Evolutionary conservation across 371 early-diverging fungal genomes (phyloP).

Genomic region (Coemansia sp.): DNA sequence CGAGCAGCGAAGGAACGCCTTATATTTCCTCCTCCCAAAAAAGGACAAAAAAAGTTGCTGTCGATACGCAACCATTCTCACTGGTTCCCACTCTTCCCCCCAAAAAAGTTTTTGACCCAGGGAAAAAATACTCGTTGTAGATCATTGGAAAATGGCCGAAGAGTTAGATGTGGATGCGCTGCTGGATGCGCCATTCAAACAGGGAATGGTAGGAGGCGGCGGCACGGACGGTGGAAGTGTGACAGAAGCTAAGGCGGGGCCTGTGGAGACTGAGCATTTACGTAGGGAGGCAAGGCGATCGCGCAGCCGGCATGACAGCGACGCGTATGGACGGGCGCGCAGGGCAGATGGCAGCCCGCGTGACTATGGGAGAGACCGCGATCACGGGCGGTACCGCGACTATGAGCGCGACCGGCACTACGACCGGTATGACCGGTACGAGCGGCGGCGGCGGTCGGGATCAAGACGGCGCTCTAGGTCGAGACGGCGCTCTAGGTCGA

Average conservation of each 20-base stretch:
- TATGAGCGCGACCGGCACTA: constrained; percentile 1
- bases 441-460: constrained; percentile 13
- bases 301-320: constrained; percentile 1
- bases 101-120: too few species aligned
- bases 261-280: constrained; percentile 10
- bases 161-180: constrained; percentile 77
- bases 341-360: background rate
- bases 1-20: too few species aligned
- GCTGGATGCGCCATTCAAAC: constrained; percentile 83
- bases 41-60: too few species aligned
- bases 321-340: background rate
- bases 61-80: too few species aligned
- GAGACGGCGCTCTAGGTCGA: constrained; percentile 15
- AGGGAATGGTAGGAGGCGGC: constrained; percentile 22
- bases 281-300: background rate
- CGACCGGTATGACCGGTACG: constrained; percentile 5
- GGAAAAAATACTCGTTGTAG: too few species aligned
- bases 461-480: constrained; percentile 18
- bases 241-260: constrained; percentile 18
- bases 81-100: too few species aligned
- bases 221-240: background rate
- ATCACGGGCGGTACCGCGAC: background rate
- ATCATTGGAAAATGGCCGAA: constrained; percentile 34
- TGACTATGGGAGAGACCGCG: background rate
- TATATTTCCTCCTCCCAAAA: too few species aligned